Conservation (phyloP, 371 early-diverging fungal species). For the Zopfochytrium polystomum region DNA sequence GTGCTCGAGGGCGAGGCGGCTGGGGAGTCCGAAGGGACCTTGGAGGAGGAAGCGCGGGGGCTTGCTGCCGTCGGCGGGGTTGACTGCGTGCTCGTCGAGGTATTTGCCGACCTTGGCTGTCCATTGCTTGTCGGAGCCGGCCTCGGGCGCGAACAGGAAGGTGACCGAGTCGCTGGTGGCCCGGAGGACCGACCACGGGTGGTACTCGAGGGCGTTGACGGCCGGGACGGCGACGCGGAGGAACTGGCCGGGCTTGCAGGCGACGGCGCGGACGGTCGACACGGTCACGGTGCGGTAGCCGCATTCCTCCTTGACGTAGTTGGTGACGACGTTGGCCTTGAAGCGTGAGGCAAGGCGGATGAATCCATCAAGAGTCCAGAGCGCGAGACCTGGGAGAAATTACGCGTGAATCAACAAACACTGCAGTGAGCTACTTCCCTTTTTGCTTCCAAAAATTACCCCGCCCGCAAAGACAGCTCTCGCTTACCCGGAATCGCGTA, state of each 20-base stretch:
- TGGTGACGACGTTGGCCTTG: slow-evolving; percentile 2
- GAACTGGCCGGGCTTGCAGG: slow-evolving; percentile 19
- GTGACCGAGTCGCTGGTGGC: background rate
- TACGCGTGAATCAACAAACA: background rate
- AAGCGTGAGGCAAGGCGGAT: slow-evolving; percentile 4
- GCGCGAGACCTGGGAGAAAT: slow-evolving; percentile 1
- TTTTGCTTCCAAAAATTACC: no score
- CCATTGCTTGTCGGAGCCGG: background rate
- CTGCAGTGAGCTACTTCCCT: no score
- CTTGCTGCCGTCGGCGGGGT: background rate
- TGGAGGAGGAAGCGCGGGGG: no score
- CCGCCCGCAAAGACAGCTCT: background rate
- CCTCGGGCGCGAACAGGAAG: slow-evolving; percentile 8
- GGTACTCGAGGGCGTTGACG: slow-evolving; percentile 23
- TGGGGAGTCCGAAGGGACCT: slow-evolving; percentile 14
- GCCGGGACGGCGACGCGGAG: slow-evolving; percentile 19
- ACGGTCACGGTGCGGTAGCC: slow-evolving; percentile 19
- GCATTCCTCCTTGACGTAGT: slow-evolving; percentile 1
- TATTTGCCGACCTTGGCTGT: background rate
- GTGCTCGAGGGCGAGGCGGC: background rate
- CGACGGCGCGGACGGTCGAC: background rate
- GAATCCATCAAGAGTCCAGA: slow-evolving; percentile 13
- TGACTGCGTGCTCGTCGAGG: background rate
- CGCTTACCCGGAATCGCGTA: slow-evolving; percentile 26
- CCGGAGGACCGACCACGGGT: slow-evolving; percentile 19